Evolutionary conservation across 352 stramenopile genomes (phyloP).

Genomic region (Pythium brachiatum): DNA sequence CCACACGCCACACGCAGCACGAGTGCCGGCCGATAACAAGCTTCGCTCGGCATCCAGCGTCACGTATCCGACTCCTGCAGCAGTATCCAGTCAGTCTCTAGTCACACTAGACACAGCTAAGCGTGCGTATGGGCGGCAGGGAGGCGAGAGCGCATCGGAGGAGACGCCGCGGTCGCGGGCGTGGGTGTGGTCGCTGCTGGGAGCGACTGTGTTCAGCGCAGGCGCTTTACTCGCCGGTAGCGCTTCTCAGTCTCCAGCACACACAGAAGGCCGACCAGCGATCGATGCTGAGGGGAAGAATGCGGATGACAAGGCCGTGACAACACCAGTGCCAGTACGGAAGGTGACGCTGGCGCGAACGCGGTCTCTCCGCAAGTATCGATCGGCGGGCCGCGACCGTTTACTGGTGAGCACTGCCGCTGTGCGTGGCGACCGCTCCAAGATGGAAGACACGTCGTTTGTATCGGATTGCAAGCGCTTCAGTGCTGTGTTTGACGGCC

Average conservation of each 20-base stretch:
- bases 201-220: constrained; percentile 21
- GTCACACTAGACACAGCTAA: background rate
- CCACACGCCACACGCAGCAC: background rate
- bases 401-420: constrained; percentile 65
- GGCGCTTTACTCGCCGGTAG: constrained; percentile 14
- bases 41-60: background rate
- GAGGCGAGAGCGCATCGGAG: background rate
- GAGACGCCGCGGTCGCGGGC: constrained; percentile 3
- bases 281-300: background rate
- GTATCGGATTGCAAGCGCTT: constrained; percentile 82
- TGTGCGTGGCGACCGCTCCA: constrained; percentile 66
- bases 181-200: constrained; percentile 15
- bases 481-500: constrained; percentile 80
- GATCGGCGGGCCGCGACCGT: constrained; percentile 23
- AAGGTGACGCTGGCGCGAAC: constrained; percentile 1
- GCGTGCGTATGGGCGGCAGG: background rate
- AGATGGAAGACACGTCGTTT: constrained; percentile 85
- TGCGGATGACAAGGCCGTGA: background rate
- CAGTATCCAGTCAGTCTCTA: background rate
- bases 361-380: constrained; percentile 15
- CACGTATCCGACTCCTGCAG: background rate
- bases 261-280: background rate
- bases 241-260: background rate
- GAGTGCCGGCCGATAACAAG: background rate
- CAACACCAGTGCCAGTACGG: constrained; percentile 2